phyloP scores from a whole-genome alignment of 345 rosid genomes.

The sweet orange (Citrus sinensis) region DNA sequence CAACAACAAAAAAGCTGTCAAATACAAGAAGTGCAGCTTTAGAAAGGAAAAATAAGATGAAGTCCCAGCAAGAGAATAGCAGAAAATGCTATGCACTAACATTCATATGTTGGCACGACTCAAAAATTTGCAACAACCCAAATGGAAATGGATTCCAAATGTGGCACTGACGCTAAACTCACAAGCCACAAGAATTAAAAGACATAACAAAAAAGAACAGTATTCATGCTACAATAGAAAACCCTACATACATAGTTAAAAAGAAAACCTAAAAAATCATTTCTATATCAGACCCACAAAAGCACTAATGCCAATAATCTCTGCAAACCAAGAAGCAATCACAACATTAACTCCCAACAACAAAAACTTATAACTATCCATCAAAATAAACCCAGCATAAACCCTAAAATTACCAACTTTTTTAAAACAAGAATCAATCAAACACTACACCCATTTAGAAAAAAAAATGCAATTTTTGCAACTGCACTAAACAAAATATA shows the following conservation, averaged over 20 bases:
- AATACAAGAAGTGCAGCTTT: not conserved
- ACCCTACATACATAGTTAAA: not conserved
- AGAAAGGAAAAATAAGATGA: not conserved
- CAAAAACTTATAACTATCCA: not conserved
- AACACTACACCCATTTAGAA: not conserved
- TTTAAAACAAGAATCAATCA: conserved; percentile 1
- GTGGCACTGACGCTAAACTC: not conserved
- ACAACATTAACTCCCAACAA: conserved; percentile 13
- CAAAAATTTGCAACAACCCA: not conserved
- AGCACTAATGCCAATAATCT: conserved; percentile 12
- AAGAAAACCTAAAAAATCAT: not conserved
- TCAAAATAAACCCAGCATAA: conserved; percentile 22
- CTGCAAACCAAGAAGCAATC: conserved; percentile 11
- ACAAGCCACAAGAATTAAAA: conserved; percentile 7
- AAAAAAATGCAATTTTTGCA: not conserved
- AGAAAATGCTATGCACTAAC: not conserved
- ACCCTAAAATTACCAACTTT: conserved; percentile 16
- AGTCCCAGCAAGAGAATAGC: not conserved
- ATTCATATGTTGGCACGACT: not conserved
- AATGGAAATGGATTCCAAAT: conserved; percentile 5
- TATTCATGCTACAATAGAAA: conserved; percentile 1
- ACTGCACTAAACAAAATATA: not conserved
- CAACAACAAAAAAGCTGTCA: conserved; percentile 12
- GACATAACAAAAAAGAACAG: not conserved
- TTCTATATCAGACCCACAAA: not conserved